Conservation (phyloP, 768 basidiomycete genomes). For the Terana coerulea region DNA sequence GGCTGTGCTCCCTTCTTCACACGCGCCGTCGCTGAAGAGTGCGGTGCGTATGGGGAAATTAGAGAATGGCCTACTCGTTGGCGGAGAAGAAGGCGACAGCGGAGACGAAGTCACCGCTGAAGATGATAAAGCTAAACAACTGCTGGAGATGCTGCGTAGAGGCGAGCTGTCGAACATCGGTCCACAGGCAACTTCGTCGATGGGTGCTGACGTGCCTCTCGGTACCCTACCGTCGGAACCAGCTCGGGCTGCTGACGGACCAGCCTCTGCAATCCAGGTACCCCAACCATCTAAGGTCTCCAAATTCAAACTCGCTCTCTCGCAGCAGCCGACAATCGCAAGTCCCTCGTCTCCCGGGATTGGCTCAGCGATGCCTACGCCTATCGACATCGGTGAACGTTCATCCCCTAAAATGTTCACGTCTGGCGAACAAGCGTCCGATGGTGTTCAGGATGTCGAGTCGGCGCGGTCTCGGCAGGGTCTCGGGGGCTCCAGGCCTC, state of each 20-base stretch:
- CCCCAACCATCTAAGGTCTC: slow-evolving; percentile 15
- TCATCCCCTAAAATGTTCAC: slow-evolving; percentile 23
- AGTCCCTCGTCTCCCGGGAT: slow-evolving; percentile 5
- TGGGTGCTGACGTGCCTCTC: not conserved
- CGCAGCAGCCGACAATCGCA: not conserved
- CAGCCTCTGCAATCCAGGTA: not conserved
- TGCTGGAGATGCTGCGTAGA: slow-evolving; percentile 25
- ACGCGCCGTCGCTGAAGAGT: slow-evolving; percentile 20
- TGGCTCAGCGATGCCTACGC: slow-evolving; percentile 15
- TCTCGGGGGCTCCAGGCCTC: not conserved
- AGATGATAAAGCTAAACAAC: slow-evolving; percentile 17
- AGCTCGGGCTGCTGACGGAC: too few relatives aligned
- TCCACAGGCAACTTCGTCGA: slow-evolving; percentile 9
- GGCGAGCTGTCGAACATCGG: slow-evolving; percentile 31
- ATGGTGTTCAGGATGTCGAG: too few relatives aligned
- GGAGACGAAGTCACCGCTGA: slow-evolving; percentile 20
- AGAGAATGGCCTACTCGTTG: slow-evolving; percentile 24
- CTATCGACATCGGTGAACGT: slow-evolving; percentile 11
- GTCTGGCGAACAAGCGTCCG: slow-evolving; percentile 10
- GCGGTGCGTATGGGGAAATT: slow-evolving; percentile 29
- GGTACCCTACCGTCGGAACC: not conserved
- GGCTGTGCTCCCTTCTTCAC: slow-evolving; percentile 27
- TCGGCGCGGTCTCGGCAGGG: too few relatives aligned
- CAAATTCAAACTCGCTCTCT: slow-evolving; percentile 22
- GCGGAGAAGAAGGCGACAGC: slow-evolving; percentile 28